Conservation (phyloP, 805 yeast genomes). For the Metschnikowia matae region DNA sequence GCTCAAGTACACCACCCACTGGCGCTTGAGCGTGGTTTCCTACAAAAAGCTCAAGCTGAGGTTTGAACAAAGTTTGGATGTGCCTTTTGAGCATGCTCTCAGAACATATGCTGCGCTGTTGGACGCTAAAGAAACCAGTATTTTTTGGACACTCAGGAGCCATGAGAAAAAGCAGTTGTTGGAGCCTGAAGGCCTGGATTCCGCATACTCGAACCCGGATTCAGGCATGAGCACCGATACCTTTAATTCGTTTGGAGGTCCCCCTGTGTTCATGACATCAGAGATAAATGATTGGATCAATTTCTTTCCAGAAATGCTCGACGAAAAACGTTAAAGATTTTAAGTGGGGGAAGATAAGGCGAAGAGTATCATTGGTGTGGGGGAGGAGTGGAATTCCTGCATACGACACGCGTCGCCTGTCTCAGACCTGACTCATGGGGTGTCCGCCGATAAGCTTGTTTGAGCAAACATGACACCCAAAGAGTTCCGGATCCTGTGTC, state of each 20-base stretch:
- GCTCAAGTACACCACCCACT: slow-evolving; percentile 6
- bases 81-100: slow-evolving; percentile 7
- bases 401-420: not conserved
- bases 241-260: slow-evolving; percentile 8
- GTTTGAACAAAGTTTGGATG: slow-evolving; percentile 4
- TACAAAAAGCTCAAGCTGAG: slow-evolving; percentile 6
- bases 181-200: not conserved
- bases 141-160: not conserved
- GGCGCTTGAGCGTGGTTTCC: slow-evolving; percentile 12
- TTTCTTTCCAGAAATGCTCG: slow-evolving; percentile 8
- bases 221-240: not conserved
- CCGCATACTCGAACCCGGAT: not conserved
- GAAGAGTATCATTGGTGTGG: not conserved
- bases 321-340: not conserved
- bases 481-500: slow-evolving; percentile 7
- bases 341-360: not conserved
- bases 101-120: not conserved
- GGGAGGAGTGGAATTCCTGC: not conserved
- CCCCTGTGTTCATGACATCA: slow-evolving; percentile 9
- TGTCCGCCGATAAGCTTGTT: not conserved
- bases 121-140: not conserved
- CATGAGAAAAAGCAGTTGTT: not conserved
- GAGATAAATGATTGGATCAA: slow-evolving; percentile 8
- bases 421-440: not conserved
- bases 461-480: slow-evolving; percentile 4